Conservation (phyloP, 2,329 filamentous ascomycete species). For the Colletotrichum neosansevieriae region DNA sequence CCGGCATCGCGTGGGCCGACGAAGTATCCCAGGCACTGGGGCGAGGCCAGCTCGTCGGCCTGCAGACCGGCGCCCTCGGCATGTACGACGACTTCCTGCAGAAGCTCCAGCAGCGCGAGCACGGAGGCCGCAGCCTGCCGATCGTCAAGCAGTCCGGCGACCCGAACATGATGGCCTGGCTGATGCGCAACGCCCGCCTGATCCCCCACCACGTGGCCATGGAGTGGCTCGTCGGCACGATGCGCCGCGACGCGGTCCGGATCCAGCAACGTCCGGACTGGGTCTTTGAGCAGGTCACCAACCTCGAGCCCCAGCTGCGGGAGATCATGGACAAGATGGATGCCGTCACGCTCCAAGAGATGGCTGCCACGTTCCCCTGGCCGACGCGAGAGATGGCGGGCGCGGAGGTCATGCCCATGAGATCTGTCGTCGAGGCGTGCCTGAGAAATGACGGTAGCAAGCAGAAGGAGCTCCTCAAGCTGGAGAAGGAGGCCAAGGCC, state of each 20-base stretch:
- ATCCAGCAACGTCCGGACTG: neutral
- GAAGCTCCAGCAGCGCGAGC: conserved; percentile 51
- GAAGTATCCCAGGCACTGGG: neutral
- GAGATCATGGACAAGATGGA: neutral
- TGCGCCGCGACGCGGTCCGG: neutral
- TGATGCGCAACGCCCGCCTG: conserved; percentile 46
- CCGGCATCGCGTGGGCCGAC: neutral
- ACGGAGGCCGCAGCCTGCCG: conserved; percentile 52
- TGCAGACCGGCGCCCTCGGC: conserved; percentile 47
- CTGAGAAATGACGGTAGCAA: neutral
- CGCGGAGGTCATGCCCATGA: neutral
- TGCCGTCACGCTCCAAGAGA: neutral
- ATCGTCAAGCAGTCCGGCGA: conserved; percentile 51
- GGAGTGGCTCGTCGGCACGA: neutral
- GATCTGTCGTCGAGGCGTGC: neutral
- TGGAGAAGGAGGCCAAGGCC: neutral
- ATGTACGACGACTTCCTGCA: conserved; percentile 52
- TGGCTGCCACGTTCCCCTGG: neutral
- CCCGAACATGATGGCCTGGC: conserved; percentile 51
- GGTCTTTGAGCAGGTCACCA: neutral
- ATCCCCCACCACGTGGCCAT: neutral
- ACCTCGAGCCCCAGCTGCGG: neutral
- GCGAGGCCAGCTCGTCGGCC: conserved; percentile 45
- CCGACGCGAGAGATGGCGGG: neutral
- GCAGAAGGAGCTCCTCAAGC: neutral